Percentiles rank a stretch among this genome's conserved stretches.
Conservation (phyloP, 2,329 filamentous ascomycete genomes). For the Zymoseptoria crescenta region DNA sequence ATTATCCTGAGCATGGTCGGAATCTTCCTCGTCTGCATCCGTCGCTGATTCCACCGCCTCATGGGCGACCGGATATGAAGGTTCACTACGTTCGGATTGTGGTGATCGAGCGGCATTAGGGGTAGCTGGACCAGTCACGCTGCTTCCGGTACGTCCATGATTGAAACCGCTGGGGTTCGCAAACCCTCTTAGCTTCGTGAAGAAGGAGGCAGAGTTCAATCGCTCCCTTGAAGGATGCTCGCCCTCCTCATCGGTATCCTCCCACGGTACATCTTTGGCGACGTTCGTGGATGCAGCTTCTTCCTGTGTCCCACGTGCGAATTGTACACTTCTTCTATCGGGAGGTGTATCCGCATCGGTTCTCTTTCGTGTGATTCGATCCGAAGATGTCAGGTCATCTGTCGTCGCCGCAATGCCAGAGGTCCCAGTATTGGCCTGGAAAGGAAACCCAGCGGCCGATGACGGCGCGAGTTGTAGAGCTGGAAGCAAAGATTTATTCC, state of each 20-base stretch:
- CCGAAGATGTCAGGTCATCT: constrained; percentile 4
- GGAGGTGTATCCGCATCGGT: constrained; percentile 17
- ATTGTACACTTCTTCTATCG: constrained; percentile 24
- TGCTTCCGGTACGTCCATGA: constrained; percentile 7
- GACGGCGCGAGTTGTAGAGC: constrained; percentile 11
- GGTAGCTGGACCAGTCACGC: constrained; percentile 14
- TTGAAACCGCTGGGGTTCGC: constrained; percentile 14
- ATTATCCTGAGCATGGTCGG: constrained; percentile 31
- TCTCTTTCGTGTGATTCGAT: not conserved
- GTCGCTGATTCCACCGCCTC: constrained; percentile 54
- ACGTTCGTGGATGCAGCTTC: constrained; percentile 14
- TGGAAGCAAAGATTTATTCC: not conserved
- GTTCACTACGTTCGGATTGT: constrained; percentile 28
- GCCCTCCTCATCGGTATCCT: constrained; percentile 20
- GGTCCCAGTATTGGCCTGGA: constrained; percentile 14
- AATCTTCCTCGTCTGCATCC: constrained; percentile 70
- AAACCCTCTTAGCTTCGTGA: constrained; percentile 25
- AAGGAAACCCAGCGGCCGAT: constrained; percentile 15
- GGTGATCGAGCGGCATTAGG: constrained; percentile 23
- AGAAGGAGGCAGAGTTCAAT: constrained; percentile 21
- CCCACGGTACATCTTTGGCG: constrained; percentile 20
- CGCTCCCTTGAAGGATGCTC: constrained; percentile 12
- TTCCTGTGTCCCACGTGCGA: constrained; percentile 20
- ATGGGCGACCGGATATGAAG: constrained; percentile 21
- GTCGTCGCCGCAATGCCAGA: constrained; percentile 17